Percentiles rank a stretch among this genome's conserved stretches.
These are phyloP conservation scores for Lachnellula occidentalis DNA, from an alignment of 2,329 filamentous ascomycete genomes.

Conservation along the genomic window DNA sequence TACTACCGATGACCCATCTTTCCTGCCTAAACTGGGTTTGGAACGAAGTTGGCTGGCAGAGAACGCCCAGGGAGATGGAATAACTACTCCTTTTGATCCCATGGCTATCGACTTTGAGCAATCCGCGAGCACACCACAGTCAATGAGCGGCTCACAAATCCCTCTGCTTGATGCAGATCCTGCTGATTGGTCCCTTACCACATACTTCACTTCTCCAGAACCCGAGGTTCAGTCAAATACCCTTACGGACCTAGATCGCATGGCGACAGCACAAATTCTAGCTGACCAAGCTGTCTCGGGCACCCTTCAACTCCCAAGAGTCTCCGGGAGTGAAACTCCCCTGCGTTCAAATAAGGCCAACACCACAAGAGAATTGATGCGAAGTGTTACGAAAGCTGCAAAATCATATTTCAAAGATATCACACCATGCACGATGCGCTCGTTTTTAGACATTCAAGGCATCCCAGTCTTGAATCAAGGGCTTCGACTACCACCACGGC, in stretches of 20 bases:
- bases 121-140: slow-evolving; percentile 22
- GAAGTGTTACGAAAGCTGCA: slow-evolving; percentile 42
- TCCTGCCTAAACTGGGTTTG: slow-evolving; percentile 40
- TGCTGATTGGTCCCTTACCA: slow-evolving; percentile 40
- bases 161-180: slow-evolving; percentile 29
- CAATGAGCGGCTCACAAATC: slow-evolving; percentile 23
- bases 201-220: slow-evolving; percentile 55
- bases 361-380: slow-evolving; percentile 29
- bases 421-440: slow-evolving; percentile 39
- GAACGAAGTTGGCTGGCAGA: slow-evolving; percentile 30
- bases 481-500: slow-evolving; percentile 38
- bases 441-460: slow-evolving; percentile 53
- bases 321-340: slow-evolving; percentile 3
- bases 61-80: slow-evolving; percentile 23
- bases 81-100: slow-evolving; percentile 27
- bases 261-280: slow-evolving; percentile 65
- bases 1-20: slow-evolving; percentile 44
- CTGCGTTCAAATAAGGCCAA: slow-evolving; percentile 9
- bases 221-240: slow-evolving; percentile 33
- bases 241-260: slow-evolving; percentile 51
- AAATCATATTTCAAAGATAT: slow-evolving; percentile 40
- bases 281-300: slow-evolving; percentile 62
- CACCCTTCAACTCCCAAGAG: slow-evolving; percentile 29
- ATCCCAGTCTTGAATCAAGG: slow-evolving; percentile 48
- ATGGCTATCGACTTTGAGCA: slow-evolving; percentile 26